Conservation (phyloP, 2,329 filamentous ascomycete genomes). For the Penicillium sp. region DNA sequence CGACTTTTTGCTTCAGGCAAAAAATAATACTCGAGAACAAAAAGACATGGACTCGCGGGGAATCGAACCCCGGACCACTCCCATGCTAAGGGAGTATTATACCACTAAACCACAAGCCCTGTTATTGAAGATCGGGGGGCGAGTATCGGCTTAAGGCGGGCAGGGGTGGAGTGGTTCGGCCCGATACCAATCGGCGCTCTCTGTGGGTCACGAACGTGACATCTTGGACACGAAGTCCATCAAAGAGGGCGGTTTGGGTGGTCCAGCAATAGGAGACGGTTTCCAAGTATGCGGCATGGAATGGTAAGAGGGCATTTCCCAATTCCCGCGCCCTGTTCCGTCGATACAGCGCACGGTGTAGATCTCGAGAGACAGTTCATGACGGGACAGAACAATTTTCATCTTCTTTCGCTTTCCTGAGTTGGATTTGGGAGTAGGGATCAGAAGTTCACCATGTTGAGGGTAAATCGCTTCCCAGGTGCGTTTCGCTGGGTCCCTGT, state of each 20-base stretch:
- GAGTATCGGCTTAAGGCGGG: conserved; percentile 2
- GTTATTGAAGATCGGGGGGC: conserved; percentile 3
- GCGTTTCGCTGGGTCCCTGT: background rate
- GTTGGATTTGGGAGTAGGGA: conserved; percentile 12
- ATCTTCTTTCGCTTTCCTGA: conserved; percentile 30
- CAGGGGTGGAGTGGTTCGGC: conserved; percentile 2
- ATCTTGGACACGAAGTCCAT: conserved; percentile 21
- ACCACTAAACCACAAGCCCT: conserved; percentile 47
- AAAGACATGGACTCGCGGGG: conserved; percentile 44
- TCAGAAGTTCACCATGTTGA: conserved; percentile 34
- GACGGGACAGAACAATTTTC: conserved; percentile 27
- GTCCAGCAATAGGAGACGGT: conserved; percentile 1
- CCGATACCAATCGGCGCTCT: background rate
- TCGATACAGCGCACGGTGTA: conserved; percentile 18
- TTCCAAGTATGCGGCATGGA: conserved; percentile 24
- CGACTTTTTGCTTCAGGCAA: background rate
- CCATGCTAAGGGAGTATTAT: conserved; percentile 50
- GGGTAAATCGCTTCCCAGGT: conserved; percentile 32
- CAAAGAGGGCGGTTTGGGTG: conserved; percentile 12
- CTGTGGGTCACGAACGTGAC: background rate
- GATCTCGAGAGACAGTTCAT: conserved; percentile 24
- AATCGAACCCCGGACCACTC: conserved; percentile 50
- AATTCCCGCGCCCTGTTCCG: conserved; percentile 9
- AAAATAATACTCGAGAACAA: background rate
- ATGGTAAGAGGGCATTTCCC: conserved; percentile 9